Evolutionary conservation across 768 basidiomycete genomes (phyloP).

Genomic region (Artomyces pyxidatus): DNA sequence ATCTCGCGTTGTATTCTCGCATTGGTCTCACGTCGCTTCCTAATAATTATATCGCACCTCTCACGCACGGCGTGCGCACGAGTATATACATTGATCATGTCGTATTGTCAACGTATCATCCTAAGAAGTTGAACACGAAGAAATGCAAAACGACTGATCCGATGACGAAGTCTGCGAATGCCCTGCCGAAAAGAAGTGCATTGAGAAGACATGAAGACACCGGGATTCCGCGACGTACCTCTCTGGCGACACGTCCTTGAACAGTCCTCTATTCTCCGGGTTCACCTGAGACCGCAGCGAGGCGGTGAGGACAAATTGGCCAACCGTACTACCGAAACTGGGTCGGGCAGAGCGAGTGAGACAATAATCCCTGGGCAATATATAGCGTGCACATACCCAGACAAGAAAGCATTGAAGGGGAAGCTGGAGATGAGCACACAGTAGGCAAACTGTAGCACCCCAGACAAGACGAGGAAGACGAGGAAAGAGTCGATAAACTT

Average conservation of each 20-base stretch:
- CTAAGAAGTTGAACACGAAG: constrained; percentile 98
- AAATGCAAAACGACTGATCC: constrained; percentile 96
- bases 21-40: neutral
- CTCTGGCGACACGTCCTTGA: constrained; percentile 91
- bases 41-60: constrained; percentile 1
- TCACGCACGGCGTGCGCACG: neutral
- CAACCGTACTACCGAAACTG: constrained; percentile 89
- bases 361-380: too few relatives aligned
- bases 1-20: neutral
- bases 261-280: constrained; percentile 71
- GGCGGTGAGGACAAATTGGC: constrained; percentile 94
- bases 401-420: constrained; percentile 96
- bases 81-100: neutral
- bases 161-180: constrained; percentile 92
- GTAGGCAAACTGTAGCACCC: constrained; percentile 85
- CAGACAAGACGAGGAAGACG: constrained; percentile 85
- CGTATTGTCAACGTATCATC: constrained; percentile 37
- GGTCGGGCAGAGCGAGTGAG: neutral
- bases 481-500: constrained; percentile 94
- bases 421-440: constrained; percentile 87
- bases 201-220: neutral
- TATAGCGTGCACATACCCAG: constrained; percentile 56
- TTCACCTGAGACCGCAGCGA: constrained; percentile 90
- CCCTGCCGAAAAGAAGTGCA: constrained; percentile 39
- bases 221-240: constrained; percentile 43